phyloP scores from a whole-genome alignment of 139 green algal genomes.

The Tetradesmus lagerheimii region DNA sequence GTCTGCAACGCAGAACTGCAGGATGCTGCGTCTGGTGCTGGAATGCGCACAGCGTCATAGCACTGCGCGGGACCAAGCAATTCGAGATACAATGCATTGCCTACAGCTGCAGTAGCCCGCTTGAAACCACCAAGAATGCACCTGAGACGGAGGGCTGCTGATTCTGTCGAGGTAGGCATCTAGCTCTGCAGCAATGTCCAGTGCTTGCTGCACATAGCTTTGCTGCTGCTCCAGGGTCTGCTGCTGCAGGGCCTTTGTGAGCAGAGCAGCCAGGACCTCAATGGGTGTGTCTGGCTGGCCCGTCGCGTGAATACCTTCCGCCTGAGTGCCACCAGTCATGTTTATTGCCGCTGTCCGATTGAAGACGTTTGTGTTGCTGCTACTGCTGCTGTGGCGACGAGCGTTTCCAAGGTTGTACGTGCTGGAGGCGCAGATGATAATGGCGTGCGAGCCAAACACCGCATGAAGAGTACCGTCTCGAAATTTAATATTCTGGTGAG shows the following conservation, averaged over 20 bases:
- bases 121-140: not conserved
- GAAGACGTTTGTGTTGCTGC: not conserved
- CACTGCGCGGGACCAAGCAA: no score
- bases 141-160: conserved; percentile 48
- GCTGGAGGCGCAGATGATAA: no score
- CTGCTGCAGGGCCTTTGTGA: conserved; percentile 49
- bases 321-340: not conserved
- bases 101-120: not conserved
- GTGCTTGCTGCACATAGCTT: conserved; percentile 49
- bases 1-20: no score
- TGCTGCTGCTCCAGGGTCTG: conserved; percentile 26
- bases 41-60: no score
- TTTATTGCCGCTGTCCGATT: not conserved
- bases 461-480: not conserved
- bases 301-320: conserved; percentile 49
- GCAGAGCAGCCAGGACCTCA: conserved; percentile 56
- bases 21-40: no score
- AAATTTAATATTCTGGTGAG: not conserved
- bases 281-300: conserved; percentile 64
- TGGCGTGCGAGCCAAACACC: not conserved
- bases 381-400: not conserved
- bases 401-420: not conserved
- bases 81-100: not conserved
- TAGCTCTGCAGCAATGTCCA: conserved; percentile 53
- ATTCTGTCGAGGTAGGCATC: conserved; percentile 61